These are phyloP conservation scores for Eimeria sp. DNA, from an alignment of 169 alveolate species.

Conservation along the genomic window DNA sequence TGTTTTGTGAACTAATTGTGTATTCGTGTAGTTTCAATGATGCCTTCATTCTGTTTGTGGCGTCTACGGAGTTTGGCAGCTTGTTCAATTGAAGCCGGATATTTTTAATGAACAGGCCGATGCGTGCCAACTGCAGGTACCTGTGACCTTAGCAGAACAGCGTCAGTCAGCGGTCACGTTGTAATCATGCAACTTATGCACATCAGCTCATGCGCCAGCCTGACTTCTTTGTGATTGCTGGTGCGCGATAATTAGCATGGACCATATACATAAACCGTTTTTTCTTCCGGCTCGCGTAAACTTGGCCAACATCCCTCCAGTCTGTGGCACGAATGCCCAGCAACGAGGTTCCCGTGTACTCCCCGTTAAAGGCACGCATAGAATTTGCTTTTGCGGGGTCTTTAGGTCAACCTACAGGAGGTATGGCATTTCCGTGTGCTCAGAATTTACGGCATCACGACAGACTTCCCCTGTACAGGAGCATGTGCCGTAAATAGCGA, in stretches of 20 bases:
- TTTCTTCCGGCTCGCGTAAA: neutral
- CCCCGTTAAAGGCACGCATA: neutral
- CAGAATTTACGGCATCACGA: neutral
- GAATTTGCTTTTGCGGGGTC: neutral
- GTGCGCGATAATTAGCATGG: neutral
- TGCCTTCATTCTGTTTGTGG: too few species aligned
- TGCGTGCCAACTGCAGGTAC: neutral
- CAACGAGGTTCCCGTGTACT: neutral
- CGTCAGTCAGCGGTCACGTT: neutral
- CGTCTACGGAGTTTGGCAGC: neutral
- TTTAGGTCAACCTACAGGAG: neutral
- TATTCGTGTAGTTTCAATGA: neutral
- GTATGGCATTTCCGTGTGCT: neutral
- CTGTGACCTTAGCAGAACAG: neutral
- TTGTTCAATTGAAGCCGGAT: neutral
- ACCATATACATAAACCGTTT: neutral
- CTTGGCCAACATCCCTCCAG: neutral
- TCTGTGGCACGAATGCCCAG: neutral
- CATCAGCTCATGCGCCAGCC: too few species aligned
- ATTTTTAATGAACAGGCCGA: neutral
- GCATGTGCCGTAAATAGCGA: neutral
- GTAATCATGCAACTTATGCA: too few species aligned
- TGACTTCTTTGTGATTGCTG: too few species aligned
- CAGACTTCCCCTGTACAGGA: neutral
- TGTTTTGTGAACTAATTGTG: neutral